Percentiles rank a stretch among this genome's conserved stretches.
phyloP scores from a whole-genome alignment of 371 early-diverging fungal species.

The Mucor mucedo region DNA sequence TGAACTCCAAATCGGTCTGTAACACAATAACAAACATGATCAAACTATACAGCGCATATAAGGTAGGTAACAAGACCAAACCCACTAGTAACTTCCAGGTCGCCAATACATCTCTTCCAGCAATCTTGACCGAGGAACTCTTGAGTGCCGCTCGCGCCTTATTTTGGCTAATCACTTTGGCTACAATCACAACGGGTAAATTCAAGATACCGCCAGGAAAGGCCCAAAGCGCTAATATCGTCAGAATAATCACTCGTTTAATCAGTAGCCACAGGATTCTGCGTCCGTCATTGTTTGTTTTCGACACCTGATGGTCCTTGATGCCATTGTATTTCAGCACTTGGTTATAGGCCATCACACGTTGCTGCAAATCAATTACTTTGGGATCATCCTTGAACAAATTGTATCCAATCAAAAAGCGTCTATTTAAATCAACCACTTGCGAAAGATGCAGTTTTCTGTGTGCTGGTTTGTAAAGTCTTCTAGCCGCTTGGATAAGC shows the following conservation, averaged over 20 bases:
- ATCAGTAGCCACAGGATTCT: conserved; percentile 58
- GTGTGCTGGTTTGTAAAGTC: conserved; percentile 86
- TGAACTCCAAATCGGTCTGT: conserved; percentile 35
- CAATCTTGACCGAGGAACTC: conserved; percentile 89
- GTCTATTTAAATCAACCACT: conserved; percentile 84
- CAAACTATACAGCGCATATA: conserved; percentile 74
- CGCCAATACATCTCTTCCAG: conserved; percentile 90
- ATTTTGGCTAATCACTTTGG: conserved; percentile 68
- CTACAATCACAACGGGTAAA: conserved; percentile 75
- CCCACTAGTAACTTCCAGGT: conserved; percentile 93
- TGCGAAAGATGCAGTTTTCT: conserved; percentile 77
- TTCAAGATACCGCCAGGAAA: conserved; percentile 82
- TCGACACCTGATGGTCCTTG: conserved; percentile 92
- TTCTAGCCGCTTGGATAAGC: conserved; percentile 89
- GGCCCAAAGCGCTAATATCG: conserved; percentile 70
- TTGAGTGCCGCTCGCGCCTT: conserved; percentile 86
- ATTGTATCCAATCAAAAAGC: conserved; percentile 83
- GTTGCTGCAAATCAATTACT: conserved; percentile 68
- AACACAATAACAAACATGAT: conserved; percentile 52
- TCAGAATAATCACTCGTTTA: conserved; percentile 66
- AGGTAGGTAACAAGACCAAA: conserved; percentile 72
- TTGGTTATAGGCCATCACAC: conserved; percentile 83
- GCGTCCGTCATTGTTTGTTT: conserved; percentile 58
- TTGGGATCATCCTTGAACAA: conserved; percentile 77
- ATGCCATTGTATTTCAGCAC: conserved; percentile 86